These are phyloP conservation scores for Ottelia alismoides DNA, from an alignment of 106 monocot species.

Conservation along the genomic window DNA sequence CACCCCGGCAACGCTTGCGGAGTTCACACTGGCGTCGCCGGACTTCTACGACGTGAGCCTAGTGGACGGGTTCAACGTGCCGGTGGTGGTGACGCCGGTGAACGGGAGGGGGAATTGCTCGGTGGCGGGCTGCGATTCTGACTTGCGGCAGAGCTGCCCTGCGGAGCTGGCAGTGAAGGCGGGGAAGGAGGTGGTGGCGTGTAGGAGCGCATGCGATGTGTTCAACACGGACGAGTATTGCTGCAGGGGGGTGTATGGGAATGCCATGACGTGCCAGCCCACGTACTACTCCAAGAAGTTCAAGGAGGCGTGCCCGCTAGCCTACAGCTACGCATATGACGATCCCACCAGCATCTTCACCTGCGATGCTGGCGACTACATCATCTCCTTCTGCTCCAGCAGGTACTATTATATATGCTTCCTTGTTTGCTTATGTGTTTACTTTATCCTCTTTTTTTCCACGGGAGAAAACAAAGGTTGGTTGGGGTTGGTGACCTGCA, in stretches of 20 bases:
- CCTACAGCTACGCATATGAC: slow-evolving; percentile 92
- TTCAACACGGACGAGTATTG: slow-evolving; percentile 80
- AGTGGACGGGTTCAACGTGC: slow-evolving; percentile 92
- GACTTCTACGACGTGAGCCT: slow-evolving; percentile 93
- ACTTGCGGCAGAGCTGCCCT: slow-evolving; percentile 47
- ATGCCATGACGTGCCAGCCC: slow-evolving; percentile 48
- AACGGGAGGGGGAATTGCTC: slow-evolving; percentile 47
- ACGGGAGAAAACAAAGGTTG: too few species aligned
- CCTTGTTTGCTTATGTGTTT: too few species aligned
- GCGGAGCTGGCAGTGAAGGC: slow-evolving; percentile 41
- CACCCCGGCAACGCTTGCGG: slow-evolving; percentile 61
- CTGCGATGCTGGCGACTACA: slow-evolving; percentile 48
- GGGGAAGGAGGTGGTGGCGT: slow-evolving; percentile 43
- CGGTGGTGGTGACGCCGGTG: slow-evolving; percentile 51
- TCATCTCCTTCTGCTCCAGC: slow-evolving; percentile 62
- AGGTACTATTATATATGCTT: too few species aligned
- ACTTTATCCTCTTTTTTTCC: too few species aligned
- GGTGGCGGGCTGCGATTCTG: slow-evolving; percentile 57
- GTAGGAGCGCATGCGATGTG: slow-evolving; percentile 80
- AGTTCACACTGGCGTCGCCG: slow-evolving; percentile 51
- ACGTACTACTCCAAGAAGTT: slow-evolving; percentile 75
- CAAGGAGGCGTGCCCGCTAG: slow-evolving; percentile 56
- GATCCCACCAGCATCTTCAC: slow-evolving; percentile 72
- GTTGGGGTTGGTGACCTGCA: too few species aligned
- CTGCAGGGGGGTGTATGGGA: slow-evolving; percentile 52